Percentiles rank a stretch among this genome's conserved stretches.
Evolutionary conservation across 768 basidiomycete species (phyloP).

Genomic region (Astraeus odoratus): DNA sequence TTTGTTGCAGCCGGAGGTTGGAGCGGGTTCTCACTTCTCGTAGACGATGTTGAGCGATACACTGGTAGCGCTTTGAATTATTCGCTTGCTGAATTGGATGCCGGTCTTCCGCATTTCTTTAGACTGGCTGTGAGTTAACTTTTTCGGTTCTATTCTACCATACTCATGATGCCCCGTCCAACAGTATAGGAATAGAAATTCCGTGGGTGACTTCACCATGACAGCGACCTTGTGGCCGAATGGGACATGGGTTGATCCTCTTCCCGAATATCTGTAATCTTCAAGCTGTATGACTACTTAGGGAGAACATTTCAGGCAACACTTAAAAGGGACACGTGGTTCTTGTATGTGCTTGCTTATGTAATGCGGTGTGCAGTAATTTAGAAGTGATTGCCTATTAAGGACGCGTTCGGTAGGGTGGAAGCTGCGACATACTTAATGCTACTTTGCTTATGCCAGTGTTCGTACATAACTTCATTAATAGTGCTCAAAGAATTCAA

Average conservation of each 20-base stretch:
- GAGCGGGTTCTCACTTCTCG: conserved; percentile 72
- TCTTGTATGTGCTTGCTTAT: no score
- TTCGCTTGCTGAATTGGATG: conserved; percentile 55
- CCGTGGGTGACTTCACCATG: conserved; percentile 72
- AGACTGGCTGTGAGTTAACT: conserved; percentile 57
- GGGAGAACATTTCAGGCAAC: no score
- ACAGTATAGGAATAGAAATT: conserved; percentile 43
- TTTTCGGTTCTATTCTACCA: not conserved
- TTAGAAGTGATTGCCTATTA: no score
- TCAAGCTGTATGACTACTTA: no score
- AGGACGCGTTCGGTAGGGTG: no score
- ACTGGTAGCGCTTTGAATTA: conserved; percentile 65
- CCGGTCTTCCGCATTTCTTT: conserved; percentile 67
- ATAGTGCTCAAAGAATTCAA: no score
- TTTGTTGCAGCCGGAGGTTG: conserved; percentile 34
- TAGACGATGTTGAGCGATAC: conserved; percentile 85
- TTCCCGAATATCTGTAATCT: conserved; percentile 56
- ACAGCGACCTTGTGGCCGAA: conserved; percentile 72
- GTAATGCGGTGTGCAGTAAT: no score
- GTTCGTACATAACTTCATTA: no score
- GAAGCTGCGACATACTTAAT: no score
- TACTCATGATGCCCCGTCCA: conserved; percentile 2
- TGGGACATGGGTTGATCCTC: conserved; percentile 74
- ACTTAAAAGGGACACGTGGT: no score
- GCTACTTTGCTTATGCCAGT: no score